Percentiles rank a stretch among this genome's conserved stretches.
phyloP scores from a whole-genome alignment of 1,284 basidiomycete species.

The Pulchroboletus neoregius region DNA sequence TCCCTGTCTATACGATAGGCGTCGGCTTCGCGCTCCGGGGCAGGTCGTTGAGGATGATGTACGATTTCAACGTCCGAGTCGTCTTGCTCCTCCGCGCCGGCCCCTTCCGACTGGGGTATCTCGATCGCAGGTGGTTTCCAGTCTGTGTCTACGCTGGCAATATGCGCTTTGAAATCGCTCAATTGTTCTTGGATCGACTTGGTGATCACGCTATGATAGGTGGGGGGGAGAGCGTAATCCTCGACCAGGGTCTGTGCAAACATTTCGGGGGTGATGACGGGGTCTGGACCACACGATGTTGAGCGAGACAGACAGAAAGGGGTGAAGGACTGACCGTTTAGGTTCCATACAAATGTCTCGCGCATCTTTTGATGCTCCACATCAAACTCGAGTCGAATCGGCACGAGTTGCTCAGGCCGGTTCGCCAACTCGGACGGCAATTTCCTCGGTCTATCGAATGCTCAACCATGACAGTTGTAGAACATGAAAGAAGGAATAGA shows the following conservation, averaged over 20 bases:
- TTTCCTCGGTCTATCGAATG: conserved; percentile 52
- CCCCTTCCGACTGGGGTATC: conserved; percentile 23
- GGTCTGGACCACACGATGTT: conserved; percentile 50
- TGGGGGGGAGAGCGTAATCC: conserved; percentile 78
- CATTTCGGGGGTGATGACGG: conserved; percentile 81
- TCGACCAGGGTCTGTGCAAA: conserved; percentile 91
- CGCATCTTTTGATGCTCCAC: conserved; percentile 88
- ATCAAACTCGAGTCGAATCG: conserved; percentile 93
- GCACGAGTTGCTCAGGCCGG: conserved; percentile 78
- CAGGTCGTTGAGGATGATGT: conserved; percentile 14
- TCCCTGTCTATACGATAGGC: conserved; percentile 2
- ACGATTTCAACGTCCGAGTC: conserved; percentile 37
- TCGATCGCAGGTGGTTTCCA: conserved; percentile 29
- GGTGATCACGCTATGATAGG: conserved; percentile 73
- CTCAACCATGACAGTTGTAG: conserved; percentile 5
- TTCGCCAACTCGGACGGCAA: conserved; percentile 56
- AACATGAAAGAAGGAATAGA: conserved; percentile 17
- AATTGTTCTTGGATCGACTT: conserved; percentile 87
- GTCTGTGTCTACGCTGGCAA: conserved; percentile 42
- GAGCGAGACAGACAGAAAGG: background rate
- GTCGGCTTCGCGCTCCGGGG: conserved; percentile 6
- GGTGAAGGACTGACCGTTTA: conserved; percentile 59
- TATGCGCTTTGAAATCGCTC: conserved; percentile 71
- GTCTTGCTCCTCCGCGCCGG: conserved; percentile 32
- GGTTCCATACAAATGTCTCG: conserved; percentile 97